Evolutionary conservation across 169 alveolate genomes (phyloP).

Genomic region (Cytauxzoon felis): DNA sequence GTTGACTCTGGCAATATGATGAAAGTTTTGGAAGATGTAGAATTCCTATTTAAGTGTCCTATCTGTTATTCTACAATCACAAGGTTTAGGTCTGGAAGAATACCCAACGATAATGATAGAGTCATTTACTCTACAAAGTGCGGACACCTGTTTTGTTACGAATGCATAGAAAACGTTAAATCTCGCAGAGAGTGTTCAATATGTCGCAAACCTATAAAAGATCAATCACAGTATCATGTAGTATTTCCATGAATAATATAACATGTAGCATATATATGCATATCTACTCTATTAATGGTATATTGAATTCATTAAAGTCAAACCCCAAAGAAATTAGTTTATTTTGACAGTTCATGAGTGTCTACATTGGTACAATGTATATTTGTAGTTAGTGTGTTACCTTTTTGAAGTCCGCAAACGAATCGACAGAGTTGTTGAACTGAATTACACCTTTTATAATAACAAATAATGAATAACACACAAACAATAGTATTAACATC

Average conservation of each 20-base stretch:
- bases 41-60: constrained; percentile 60
- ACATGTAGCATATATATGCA: too few relatives aligned
- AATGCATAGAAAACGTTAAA: constrained; percentile 54
- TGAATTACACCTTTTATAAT: constrained; percentile 10
- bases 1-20: not conserved
- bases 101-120: constrained; percentile 47
- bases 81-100: constrained; percentile 55
- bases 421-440: constrained; percentile 35
- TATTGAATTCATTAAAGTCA: constrained; percentile 14
- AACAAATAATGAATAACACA: constrained; percentile 1
- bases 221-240: constrained; percentile 48
- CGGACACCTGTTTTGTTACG: constrained; percentile 61
- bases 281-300: too few relatives aligned
- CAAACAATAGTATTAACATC: not conserved
- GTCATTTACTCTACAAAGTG: constrained; percentile 62
- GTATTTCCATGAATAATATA: constrained; percentile 54
- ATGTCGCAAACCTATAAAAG: constrained; percentile 56
- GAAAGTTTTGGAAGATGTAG: constrained; percentile 34
- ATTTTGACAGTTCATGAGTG: constrained; percentile 10
- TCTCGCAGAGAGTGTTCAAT: constrained; percentile 54
- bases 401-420: constrained; percentile 31
- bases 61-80: constrained; percentile 61
- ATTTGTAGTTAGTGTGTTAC: not conserved
- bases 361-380: constrained; percentile 3
- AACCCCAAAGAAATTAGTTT: constrained; percentile 31